Evolutionary conservation across 352 stramenopile species (phyloP).

Genomic region (Globisporangium okanoganense): DNA sequence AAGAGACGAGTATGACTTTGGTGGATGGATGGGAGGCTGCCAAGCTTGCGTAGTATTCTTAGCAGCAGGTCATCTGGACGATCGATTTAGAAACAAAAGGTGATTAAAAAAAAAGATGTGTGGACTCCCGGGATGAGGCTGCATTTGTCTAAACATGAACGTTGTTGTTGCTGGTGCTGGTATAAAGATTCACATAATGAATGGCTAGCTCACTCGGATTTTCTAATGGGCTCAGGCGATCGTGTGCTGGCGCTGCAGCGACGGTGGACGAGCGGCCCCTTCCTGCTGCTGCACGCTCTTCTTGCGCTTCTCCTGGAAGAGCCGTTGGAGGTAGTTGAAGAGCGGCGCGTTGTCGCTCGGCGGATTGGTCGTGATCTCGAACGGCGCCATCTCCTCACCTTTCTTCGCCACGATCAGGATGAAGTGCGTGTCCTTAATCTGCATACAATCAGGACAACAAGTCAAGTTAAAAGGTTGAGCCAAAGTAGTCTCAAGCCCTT

Average conservation of each 20-base stretch:
- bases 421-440: conserved; percentile 32
- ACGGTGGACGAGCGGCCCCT: not conserved
- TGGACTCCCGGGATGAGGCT: not conserved
- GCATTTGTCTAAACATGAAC: not conserved
- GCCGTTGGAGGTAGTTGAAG: conserved; percentile 21
- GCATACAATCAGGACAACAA: not conserved
- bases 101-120: no score
- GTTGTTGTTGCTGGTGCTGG: not conserved
- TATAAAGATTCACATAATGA: not conserved
- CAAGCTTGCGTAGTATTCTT: not conserved
- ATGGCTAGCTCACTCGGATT: not conserved
- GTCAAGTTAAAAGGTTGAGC: no score
- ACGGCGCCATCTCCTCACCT: conserved; percentile 25
- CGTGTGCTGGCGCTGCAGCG: conserved; percentile 10
- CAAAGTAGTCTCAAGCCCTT: no score
- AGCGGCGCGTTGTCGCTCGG: conserved; percentile 22
- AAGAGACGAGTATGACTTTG: not conserved
- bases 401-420: conserved; percentile 32
- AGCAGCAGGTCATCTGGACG: not conserved
- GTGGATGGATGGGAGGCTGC: no score
- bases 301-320: conserved; percentile 24
- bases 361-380: conserved; percentile 27
- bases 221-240: not conserved
- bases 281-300: conserved; percentile 12
- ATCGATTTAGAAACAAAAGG: not conserved